Evolutionary conservation across 257 asterid genomes (phyloP).

Genomic region (Cinchona pubescens): DNA sequence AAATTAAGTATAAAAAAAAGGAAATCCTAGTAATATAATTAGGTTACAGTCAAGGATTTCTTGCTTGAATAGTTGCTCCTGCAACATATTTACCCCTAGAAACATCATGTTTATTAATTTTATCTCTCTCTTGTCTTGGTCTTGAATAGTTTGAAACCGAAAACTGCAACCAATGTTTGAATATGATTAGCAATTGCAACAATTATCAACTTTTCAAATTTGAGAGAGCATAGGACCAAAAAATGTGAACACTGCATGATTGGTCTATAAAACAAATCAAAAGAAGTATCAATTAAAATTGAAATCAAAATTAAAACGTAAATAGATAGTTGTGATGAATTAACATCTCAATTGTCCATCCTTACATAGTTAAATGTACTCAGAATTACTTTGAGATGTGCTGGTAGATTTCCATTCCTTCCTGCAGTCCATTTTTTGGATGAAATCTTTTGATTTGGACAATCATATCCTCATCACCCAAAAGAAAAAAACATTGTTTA

Average conservation of each 20-base stretch:
- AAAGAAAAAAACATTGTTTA: too few species aligned
- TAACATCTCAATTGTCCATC: background rate
- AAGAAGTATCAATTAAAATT: background rate
- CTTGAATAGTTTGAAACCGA: conserved; percentile 68
- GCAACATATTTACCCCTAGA: conserved; percentile 89
- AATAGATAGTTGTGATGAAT: background rate
- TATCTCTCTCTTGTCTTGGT: conserved; percentile 53
- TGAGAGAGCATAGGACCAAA: conserved; percentile 54
- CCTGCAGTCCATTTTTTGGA: too few species aligned
- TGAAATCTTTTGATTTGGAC: too few species aligned
- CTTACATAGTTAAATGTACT: background rate
- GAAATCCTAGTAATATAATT: background rate
- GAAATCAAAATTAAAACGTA: background rate
- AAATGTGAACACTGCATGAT: conserved; percentile 4
- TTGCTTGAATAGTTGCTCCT: conserved; percentile 51
- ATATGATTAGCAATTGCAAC: conserved; percentile 85
- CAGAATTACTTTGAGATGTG: background rate
- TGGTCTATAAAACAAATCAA: background rate
- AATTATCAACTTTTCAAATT: conserved; percentile 67
- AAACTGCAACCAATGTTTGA: conserved; percentile 65
- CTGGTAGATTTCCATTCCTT: background rate
- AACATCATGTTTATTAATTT: conserved; percentile 76
- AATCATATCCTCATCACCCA: too few species aligned
- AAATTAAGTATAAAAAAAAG: background rate
- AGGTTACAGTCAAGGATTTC: conserved; percentile 47